Conservation (phyloP, 495 filamentous ascomycete genomes). For the Talaromyces stipitatus region DNA sequence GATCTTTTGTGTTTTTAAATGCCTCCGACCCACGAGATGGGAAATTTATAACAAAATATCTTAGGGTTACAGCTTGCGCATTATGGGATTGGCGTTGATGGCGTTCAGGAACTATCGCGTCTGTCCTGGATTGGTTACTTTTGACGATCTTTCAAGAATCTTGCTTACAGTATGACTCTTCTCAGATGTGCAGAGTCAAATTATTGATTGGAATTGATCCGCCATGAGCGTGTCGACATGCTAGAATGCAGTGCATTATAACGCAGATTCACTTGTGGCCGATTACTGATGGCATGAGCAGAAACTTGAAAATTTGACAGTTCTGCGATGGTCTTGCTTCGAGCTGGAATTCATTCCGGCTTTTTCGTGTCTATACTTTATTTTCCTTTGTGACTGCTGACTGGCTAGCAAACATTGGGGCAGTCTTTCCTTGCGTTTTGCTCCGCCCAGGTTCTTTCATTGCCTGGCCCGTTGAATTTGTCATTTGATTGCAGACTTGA, state of each 20-base stretch:
- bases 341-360: not conserved
- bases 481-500: not conserved
- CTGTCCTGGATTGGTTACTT: not conserved
- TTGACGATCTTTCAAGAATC: not conserved
- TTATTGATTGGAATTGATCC: not conserved
- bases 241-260: not conserved
- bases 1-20: slow-evolving; percentile 1
- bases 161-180: not conserved
- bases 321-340: too few relatives aligned
- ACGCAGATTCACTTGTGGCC: not conserved
- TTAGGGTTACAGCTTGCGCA: slow-evolving; percentile 2
- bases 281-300: not conserved
- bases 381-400: slow-evolving; percentile 1
- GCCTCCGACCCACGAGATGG: not conserved
- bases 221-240: not conserved
- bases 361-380: slow-evolving; percentile 1
- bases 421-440: not conserved
- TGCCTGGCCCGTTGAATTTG: not conserved
- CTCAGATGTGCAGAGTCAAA: not conserved
- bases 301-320: too few relatives aligned
- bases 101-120: slow-evolving; percentile 1
- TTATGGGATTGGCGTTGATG: slow-evolving; percentile 7
- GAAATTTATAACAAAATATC: not conserved
- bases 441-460: not conserved
- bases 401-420: not conserved